These are phyloP conservation scores for Penicillium daleae DNA, from an alignment of 495 filamentous ascomycete genomes.

Conservation along the genomic window DNA sequence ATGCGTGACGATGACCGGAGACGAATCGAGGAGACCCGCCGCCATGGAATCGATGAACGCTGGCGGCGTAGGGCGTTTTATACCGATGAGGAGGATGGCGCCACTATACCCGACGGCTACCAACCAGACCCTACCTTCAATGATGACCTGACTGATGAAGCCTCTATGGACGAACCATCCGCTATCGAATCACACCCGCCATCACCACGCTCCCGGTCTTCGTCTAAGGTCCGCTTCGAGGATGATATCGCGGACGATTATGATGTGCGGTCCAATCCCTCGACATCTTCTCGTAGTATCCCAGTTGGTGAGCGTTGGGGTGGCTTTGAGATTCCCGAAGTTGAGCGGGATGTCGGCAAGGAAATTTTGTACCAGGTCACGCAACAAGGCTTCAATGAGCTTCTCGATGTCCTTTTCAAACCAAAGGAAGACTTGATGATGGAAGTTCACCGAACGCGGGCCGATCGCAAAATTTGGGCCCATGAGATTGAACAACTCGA, in stretches of 20 bases:
- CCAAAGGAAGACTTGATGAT: conserved; percentile 77
- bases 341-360: conserved; percentile 79
- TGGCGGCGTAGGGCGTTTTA: conserved; percentile 78
- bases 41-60: conserved; percentile 65
- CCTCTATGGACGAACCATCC: conserved; percentile 38
- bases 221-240: conserved; percentile 81
- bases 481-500: conserved; percentile 52
- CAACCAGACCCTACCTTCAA: conserved; percentile 64
- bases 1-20: conserved; percentile 47
- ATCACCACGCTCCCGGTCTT: conserved; percentile 76
- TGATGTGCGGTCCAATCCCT: conserved; percentile 75
- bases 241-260: conserved; percentile 70
- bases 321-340: conserved; percentile 78
- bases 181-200: conserved; percentile 52
- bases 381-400: conserved; percentile 88
- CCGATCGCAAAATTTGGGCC: conserved; percentile 61
- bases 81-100: conserved; percentile 78
- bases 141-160: conserved; percentile 38
- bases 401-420: conserved; percentile 84
- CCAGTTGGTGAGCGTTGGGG: conserved; percentile 77
- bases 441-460: conserved; percentile 64
- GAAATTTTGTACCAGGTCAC: conserved; percentile 90
- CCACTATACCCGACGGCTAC: conserved; percentile 64
- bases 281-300: conserved; percentile 78
- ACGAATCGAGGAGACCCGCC: conserved; percentile 44